Evolutionary conservation across 2,329 filamentous ascomycete species (phyloP).

Genomic region (Trichoderma endophyticum): DNA sequence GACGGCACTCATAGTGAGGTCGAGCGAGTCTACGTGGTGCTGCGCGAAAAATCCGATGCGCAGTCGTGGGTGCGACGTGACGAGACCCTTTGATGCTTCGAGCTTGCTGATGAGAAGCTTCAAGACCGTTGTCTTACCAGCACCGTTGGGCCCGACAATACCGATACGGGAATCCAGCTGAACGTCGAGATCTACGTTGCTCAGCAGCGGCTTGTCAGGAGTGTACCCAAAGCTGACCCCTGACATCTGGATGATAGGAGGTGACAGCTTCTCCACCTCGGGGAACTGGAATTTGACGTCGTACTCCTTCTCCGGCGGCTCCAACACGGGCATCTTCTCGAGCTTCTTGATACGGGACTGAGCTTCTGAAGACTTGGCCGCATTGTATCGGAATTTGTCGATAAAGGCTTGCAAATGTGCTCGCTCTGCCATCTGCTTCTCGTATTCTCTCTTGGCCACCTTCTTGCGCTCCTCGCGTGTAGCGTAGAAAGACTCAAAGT

Average conservation of each 20-base stretch:
- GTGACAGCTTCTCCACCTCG: slow-evolving; percentile 94
- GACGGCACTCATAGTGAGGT: slow-evolving; percentile 83
- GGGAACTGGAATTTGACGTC: slow-evolving; percentile 96
- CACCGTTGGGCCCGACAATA: slow-evolving; percentile 98
- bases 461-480: slow-evolving; percentile 97
- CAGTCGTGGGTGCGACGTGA: slow-evolving; percentile 83
- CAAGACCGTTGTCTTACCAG: slow-evolving; percentile 96
- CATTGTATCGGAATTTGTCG: slow-evolving; percentile 99
- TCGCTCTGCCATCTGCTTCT: slow-evolving; percentile 93
- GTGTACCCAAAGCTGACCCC: slow-evolving; percentile 88
- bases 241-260: slow-evolving; percentile 96
- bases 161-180: slow-evolving; percentile 97
- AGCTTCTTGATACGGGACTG: slow-evolving; percentile 99
- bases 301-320: slow-evolving; percentile 90
- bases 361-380: slow-evolving; percentile 95
- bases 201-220: slow-evolving; percentile 73
- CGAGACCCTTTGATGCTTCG: slow-evolving; percentile 70
- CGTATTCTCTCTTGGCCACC: slow-evolving; percentile 94
- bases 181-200: slow-evolving; percentile 89
- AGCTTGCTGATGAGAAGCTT: slow-evolving; percentile 94
- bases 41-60: slow-evolving; percentile 97
- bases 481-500: slow-evolving; percentile 96
- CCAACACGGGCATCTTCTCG: slow-evolving; percentile 91
- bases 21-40: slow-evolving; percentile 94
- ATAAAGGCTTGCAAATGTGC: slow-evolving; percentile 97